Evolutionary conservation across 306 rosid genomes (phyloP).

Genomic region (Prinsepia uniflora): DNA sequence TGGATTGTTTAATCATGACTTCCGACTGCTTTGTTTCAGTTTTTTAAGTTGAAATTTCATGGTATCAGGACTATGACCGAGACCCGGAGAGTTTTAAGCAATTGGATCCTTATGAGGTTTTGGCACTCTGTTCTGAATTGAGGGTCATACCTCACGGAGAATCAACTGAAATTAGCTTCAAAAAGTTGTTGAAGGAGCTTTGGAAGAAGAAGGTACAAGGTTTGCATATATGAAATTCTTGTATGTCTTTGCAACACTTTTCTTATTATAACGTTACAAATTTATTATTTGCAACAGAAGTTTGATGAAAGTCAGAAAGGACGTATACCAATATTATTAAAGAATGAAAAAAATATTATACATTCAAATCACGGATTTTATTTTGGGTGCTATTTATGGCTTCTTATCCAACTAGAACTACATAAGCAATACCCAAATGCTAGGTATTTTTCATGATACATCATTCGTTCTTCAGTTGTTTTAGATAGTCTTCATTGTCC

Average conservation of each 20-base stretch:
- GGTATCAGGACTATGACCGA: constrained; percentile 82
- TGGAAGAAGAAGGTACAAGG: constrained; percentile 22
- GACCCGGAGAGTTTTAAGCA: constrained; percentile 53
- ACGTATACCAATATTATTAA: neutral
- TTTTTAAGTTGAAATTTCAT: constrained; percentile 5
- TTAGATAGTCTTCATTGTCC: constrained; percentile 13
- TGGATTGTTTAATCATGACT: neutral
- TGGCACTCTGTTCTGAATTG: constrained; percentile 57
- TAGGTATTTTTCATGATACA: neutral
- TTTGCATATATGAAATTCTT: neutral
- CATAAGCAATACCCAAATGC: neutral
- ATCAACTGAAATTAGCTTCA: constrained; percentile 53
- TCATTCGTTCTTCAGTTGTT: neutral
- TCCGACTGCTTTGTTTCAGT: neutral
- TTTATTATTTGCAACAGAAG: neutral
- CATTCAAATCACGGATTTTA: neutral
- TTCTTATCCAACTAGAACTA: neutral
- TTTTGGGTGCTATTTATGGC: neutral
- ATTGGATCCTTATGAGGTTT: constrained; percentile 50
- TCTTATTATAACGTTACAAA: neutral
- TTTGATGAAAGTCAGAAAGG: neutral
- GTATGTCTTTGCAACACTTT: neutral
- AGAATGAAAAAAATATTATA: neutral
- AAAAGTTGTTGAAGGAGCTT: constrained; percentile 49
- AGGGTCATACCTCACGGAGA: constrained; percentile 40